Percentiles rank a stretch among this genome's conserved stretches.
Evolutionary conservation across 129 eudicot genomes (phyloP).

Genomic region (Helichrysum umbraculigerum): DNA sequence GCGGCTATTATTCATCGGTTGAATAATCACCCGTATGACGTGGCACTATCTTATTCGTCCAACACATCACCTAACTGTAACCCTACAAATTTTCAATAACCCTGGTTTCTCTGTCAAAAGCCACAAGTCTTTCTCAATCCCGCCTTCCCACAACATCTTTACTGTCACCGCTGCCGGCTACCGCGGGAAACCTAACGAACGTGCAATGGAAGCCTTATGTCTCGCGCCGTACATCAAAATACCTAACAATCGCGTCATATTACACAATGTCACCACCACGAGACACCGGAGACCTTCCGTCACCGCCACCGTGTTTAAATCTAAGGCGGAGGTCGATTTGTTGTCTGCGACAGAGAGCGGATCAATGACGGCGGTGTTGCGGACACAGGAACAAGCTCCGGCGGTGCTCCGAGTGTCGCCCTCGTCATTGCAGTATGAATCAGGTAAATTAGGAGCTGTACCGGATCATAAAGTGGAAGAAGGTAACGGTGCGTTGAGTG

Average conservation of each 20-base stretch:
- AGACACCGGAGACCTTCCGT: conserved; percentile 17
- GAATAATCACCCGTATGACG: not conserved
- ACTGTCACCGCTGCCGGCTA: conserved; percentile 5
- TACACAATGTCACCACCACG: conserved; percentile 15
- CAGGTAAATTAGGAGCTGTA: conserved; percentile 43
- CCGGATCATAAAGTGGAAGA: conserved; percentile 42
- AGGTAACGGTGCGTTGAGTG: conserved; percentile 34
- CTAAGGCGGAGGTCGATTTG: conserved; percentile 34
- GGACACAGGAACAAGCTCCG: conserved; percentile 3
- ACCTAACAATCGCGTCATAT: conserved; percentile 27
- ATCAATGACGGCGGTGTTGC: conserved; percentile 19
- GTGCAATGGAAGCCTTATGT: conserved; percentile 32
- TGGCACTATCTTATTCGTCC: not conserved
- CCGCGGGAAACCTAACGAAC: conserved; percentile 1
- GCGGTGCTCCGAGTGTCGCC: conserved; percentile 42
- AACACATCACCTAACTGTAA: conserved; percentile 3
- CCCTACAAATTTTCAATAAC: conserved; percentile 6
- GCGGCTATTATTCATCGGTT: not conserved
- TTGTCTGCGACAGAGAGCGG: conserved; percentile 16
- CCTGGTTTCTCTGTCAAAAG: conserved; percentile 13
- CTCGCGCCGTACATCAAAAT: conserved; percentile 31
- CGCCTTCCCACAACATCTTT: conserved; percentile 10
- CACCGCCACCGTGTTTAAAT: conserved; percentile 40
- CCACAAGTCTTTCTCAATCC: conserved; percentile 2
- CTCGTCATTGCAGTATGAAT: conserved; percentile 43